Base-by-base conservation (phyloP, 345 rosid species). In the Linum usitatissimum region DNA sequence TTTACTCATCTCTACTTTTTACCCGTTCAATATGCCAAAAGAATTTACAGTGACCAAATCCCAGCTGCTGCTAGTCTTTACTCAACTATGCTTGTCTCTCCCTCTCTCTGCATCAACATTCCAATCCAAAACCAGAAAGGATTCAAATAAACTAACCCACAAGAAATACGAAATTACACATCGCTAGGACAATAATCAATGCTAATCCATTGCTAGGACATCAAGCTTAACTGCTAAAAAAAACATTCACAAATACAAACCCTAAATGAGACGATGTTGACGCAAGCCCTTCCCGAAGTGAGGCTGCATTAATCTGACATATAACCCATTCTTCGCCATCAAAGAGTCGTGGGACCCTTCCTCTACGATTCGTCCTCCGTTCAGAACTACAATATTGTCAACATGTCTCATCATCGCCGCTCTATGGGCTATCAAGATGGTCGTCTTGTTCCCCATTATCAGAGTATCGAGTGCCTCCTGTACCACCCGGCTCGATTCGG, bases 391-490 rank as follows among this genome's bases (percentile, higher is more conserved):
- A 71, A 93, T 90, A 76, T 82, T 90, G 76, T 93, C 97, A 49
- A 93, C 99, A 57, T 87, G 90, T 70, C 95, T 86, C 99, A 90
- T 87, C 99, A 93, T 90, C 38, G 95, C 99, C 15, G 84, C 86
- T 74, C 99, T 81, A 70, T 90, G 96, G 57, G 97, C 97, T 75
- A 90, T 93, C 75, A 93, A 70, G 65, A 93, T 80, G 64, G 99
- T 90, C 23, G 99, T 92, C 78, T 94, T 94, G 77, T 92, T 92
- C 53, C 97, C 99, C 97, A 89, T 92, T 60, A 87, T 81, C 71
- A 92, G 80, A 0, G 95, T 92, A 71, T 92, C 96, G 3, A 92
- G 90, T 64, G 99, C 88, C 73, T 79, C 99, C 73, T 93, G 99
- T 68, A 93, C 95, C 64, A 93, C 99, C 62, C 96, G 85, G 66